Evolutionary conservation across 169 alveolate genomes (phyloP).

Genomic region (Toxoplasma gondii): DNA sequence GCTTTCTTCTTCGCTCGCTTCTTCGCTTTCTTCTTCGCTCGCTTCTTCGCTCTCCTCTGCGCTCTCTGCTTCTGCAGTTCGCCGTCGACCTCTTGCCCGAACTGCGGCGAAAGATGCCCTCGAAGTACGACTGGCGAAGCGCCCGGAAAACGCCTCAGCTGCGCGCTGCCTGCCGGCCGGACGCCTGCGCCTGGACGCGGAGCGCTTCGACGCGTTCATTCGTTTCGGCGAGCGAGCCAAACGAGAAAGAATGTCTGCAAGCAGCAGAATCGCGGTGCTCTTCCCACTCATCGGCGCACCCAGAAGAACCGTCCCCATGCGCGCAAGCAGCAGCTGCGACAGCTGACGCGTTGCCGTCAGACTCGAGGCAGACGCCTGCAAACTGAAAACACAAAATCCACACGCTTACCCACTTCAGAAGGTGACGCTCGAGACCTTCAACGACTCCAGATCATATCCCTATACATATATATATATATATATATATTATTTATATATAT

Average conservation of each 20-base stretch:
- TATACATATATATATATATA: too few species aligned
- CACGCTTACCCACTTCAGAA: background rate
- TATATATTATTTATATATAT: too few species aligned
- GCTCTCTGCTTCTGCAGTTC: slow-evolving; percentile 74
- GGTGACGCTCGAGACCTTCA: too few species aligned
- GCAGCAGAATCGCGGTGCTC: slow-evolving; percentile 7
- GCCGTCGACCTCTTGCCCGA: too few species aligned
- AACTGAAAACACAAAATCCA: background rate
- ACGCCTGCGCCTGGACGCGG: too few species aligned
- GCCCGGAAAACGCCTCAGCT: too few species aligned
- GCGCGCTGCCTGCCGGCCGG: too few species aligned
- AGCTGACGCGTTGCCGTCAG: background rate
- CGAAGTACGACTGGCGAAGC: too few species aligned
- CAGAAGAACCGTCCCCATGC: slow-evolving; percentile 32
- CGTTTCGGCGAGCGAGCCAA: background rate
- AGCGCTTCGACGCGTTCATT: too few species aligned
- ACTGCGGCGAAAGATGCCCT: too few species aligned
- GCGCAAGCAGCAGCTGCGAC: slow-evolving; percentile 18
- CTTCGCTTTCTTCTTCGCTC: slow-evolving; percentile 59
- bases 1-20: slow-evolving; percentile 66
- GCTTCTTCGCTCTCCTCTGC: slow-evolving; percentile 90
- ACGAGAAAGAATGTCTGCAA: background rate
- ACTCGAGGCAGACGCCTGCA: slow-evolving; percentile 13
- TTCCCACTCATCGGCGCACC: slow-evolving; percentile 51
- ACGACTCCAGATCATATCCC: too few species aligned